These are phyloP conservation scores for Neopestalotiopsis sp. DNA, from an alignment of 2,329 filamentous ascomycete species.

Conservation along the genomic window DNA sequence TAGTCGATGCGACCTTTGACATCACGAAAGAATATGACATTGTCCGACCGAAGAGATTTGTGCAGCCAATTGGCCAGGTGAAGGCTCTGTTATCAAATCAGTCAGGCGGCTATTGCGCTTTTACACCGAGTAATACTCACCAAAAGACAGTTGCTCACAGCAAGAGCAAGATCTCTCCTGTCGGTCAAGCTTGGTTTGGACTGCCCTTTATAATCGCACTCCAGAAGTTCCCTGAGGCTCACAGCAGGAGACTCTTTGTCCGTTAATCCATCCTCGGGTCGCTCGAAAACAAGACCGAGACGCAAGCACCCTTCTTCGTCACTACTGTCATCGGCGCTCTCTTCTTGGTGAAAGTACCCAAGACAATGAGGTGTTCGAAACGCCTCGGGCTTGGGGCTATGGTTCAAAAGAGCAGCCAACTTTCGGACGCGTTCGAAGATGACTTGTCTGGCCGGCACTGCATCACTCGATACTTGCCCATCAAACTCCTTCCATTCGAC, in stretches of 20 bases:
- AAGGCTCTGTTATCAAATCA: conserved; percentile 41
- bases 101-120: neutral
- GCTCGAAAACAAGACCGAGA: conserved; percentile 60
- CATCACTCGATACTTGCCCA: conserved; percentile 37
- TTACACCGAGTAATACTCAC: neutral
- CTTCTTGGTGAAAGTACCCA: conserved; percentile 54
- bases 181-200: conserved; percentile 56
- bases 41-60: conserved; percentile 61
- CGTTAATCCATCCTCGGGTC: conserved; percentile 44
- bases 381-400: conserved; percentile 52
- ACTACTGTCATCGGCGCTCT: conserved; percentile 31
- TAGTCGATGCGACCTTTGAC: conserved; percentile 41
- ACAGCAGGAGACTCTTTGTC: conserved; percentile 45
- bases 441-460: conserved; percentile 45
- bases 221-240: conserved; percentile 54
- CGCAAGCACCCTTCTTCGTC: conserved; percentile 48
- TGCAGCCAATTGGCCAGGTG: conserved; percentile 64
- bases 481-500: conserved; percentile 58
- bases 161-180: conserved; percentile 56
- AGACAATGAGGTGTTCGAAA: conserved; percentile 58
- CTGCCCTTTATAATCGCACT: conserved; percentile 27
- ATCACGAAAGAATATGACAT: conserved; percentile 56
- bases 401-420: conserved; percentile 53
- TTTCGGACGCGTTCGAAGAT: conserved; percentile 52
- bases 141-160: conserved; percentile 57